phyloP scores from a whole-genome alignment of 2,329 filamentous ascomycete species.

The Pyrenochaeta sp. region DNA sequence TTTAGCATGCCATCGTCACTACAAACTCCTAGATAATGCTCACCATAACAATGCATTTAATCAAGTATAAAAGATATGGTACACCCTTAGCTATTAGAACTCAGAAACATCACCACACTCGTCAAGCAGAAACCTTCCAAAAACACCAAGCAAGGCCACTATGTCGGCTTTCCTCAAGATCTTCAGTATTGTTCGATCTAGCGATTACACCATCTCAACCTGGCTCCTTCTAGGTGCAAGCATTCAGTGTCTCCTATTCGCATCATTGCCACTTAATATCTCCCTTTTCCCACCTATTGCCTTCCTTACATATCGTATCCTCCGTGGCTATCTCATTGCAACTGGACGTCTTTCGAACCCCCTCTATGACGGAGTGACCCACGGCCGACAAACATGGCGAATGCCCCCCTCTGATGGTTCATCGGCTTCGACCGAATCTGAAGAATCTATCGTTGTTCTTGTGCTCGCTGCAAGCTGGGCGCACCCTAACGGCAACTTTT shows the following conservation, averaged over 20 bases:
- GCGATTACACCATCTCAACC: conserved; percentile 16
- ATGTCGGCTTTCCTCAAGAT: not conserved
- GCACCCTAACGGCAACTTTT: conserved; percentile 17
- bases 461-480: conserved; percentile 11
- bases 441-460: conserved; percentile 12
- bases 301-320: conserved; percentile 8
- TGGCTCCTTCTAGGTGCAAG: conserved; percentile 16
- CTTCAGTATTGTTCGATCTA: not conserved
- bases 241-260: conserved; percentile 8
- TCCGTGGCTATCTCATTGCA: conserved; percentile 13
- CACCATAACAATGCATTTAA: too few species aligned
- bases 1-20: too few species aligned
- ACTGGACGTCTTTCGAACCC: conserved; percentile 10
- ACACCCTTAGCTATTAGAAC: too few species aligned
- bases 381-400: conserved; percentile 7
- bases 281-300: conserved; percentile 10
- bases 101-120: too few species aligned
- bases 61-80: too few species aligned
- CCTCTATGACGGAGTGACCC: conserved; percentile 1
- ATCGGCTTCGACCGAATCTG: not conserved
- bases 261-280: conserved; percentile 11
- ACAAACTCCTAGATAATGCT: too few species aligned
- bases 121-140: too few species aligned
- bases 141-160: too few species aligned
- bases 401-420: conserved; percentile 7